A percentile compares a stretch with the other conserved stretches of the same genome.
Conservation (phyloP, 2,329 filamentous ascomycete species). For the Metarhizium humberi region DNA sequence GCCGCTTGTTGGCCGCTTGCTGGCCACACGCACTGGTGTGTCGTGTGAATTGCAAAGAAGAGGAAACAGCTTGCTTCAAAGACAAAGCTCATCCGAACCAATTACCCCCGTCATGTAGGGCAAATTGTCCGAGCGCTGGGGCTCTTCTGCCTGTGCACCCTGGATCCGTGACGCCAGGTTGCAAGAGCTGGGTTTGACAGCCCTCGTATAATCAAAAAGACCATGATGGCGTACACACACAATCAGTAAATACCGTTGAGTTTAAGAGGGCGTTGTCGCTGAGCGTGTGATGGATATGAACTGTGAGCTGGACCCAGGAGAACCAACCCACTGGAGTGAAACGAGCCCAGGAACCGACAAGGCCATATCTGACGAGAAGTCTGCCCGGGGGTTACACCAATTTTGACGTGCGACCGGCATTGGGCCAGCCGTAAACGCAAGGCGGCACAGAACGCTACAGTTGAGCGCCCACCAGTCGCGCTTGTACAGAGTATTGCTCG, state of each 20-base stretch:
- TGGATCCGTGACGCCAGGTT: not conserved
- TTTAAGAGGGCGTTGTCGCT: slow-evolving; percentile 1
- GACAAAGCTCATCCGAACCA: not conserved
- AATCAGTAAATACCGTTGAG: not conserved
- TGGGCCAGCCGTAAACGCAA: slow-evolving; percentile 6
- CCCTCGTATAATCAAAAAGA: not conserved
- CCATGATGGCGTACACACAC: slow-evolving; percentile 3
- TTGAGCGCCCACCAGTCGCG: not conserved
- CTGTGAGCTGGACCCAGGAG: slow-evolving; percentile 4
- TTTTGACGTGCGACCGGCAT: slow-evolving; percentile 11
- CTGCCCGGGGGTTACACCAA: slow-evolving; percentile 7
- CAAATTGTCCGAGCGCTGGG: not conserved
- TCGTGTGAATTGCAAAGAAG: not conserved
- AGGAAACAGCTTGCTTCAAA: not conserved
- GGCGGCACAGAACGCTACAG: not conserved
- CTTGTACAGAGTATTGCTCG: not conserved
- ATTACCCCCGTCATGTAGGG: not conserved
- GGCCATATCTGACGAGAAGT: slow-evolving; percentile 6
- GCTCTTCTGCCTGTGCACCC: not conserved
- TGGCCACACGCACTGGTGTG: not conserved
- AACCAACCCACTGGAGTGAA: slow-evolving; percentile 10
- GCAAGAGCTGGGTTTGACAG: not conserved
- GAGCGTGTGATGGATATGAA: not conserved
- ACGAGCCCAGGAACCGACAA: slow-evolving; percentile 6
- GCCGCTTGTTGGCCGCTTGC: not conserved